Percentiles rank a stretch among this genome's conserved stretches.
Evolutionary conservation across 225 moss, liverwort and hornwort genomes (phyloP).

Genomic region (Physcomitrellopsis africana): DNA sequence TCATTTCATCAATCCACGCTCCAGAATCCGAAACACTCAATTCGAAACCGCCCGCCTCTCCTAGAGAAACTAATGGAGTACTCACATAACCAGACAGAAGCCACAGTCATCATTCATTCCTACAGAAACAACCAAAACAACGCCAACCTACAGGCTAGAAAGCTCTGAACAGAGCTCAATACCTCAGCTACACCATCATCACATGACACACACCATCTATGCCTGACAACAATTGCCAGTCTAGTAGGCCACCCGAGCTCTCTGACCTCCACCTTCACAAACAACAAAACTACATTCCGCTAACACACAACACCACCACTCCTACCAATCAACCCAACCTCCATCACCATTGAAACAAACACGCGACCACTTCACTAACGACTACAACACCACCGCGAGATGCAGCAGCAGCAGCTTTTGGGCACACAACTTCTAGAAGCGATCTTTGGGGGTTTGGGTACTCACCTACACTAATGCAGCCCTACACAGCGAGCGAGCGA

Average conservation of each 20-base stretch:
- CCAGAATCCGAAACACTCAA: background rate
- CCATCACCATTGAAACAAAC: background rate
- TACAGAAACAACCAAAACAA: background rate
- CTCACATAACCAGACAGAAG: background rate
- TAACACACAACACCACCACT: background rate
- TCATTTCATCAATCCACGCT: background rate
- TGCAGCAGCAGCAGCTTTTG: too few species aligned
- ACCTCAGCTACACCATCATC: constrained; percentile 31
- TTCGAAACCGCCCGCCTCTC: background rate
- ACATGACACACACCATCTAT: constrained; percentile 25
- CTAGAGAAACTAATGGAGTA: background rate
- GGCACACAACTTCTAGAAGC: too few species aligned
- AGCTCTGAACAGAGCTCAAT: background rate
- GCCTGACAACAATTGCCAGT: constrained; percentile 32
- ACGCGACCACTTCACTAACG: too few species aligned
- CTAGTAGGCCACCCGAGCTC: constrained; percentile 20
- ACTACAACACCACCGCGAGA: too few species aligned
- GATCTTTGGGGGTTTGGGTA: too few species aligned
- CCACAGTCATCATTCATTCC: background rate
- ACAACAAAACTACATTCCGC: background rate
- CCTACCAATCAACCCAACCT: background rate
- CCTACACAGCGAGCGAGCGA: too few species aligned
- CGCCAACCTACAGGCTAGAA: background rate
- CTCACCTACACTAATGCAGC: too few species aligned
- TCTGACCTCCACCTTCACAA: background rate